phyloP scores from a whole-genome alignment of 306 rosid genomes.

The Rosa lucieae region DNA sequence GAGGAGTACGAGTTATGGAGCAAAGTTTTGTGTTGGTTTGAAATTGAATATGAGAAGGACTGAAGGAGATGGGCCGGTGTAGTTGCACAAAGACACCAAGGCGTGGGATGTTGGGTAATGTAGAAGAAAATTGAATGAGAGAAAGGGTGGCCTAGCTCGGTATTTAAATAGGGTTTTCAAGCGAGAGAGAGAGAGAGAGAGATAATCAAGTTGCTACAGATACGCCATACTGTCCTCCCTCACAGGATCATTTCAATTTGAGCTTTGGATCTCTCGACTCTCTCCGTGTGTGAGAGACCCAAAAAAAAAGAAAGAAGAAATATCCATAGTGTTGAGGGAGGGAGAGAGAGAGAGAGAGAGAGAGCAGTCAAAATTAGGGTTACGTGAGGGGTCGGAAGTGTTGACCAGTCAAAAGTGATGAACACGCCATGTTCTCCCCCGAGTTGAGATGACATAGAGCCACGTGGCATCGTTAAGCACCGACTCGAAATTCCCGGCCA shows the following conservation, averaged over 20 bases:
- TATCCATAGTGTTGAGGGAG: background rate
- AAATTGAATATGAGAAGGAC: background rate
- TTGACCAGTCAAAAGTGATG: slow-evolving; percentile 49
- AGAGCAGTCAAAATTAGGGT: slow-evolving; percentile 31
- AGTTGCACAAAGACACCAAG: slow-evolving; percentile 14
- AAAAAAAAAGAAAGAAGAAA: background rate
- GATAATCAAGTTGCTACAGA: slow-evolving; percentile 21
- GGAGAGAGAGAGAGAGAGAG: slow-evolving; percentile 8
- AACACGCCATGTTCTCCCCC: slow-evolving; percentile 14
- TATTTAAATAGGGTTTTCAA: slow-evolving; percentile 52
- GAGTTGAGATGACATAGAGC: background rate
- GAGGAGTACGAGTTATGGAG: slow-evolving; percentile 21
- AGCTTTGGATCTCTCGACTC: slow-evolving; percentile 10
- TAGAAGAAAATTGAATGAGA: slow-evolving; percentile 53
- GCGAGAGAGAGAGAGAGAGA: slow-evolving; percentile 25
- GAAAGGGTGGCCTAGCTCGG: slow-evolving; percentile 43
- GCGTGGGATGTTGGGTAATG: slow-evolving; percentile 25
- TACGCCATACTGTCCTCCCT: slow-evolving; percentile 13
- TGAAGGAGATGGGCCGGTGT: slow-evolving; percentile 18
- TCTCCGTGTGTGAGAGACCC: background rate
- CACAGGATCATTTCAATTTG: slow-evolving; percentile 1
- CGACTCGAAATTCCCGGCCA: slow-evolving; percentile 22
- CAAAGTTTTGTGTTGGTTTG: slow-evolving; percentile 17
- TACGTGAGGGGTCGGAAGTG: slow-evolving; percentile 28
- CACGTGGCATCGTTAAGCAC: slow-evolving; percentile 22